Evolutionary conservation across 2,329 filamentous ascomycete species (phyloP).

Genomic region (Paracoccidioides brasiliensis): DNA sequence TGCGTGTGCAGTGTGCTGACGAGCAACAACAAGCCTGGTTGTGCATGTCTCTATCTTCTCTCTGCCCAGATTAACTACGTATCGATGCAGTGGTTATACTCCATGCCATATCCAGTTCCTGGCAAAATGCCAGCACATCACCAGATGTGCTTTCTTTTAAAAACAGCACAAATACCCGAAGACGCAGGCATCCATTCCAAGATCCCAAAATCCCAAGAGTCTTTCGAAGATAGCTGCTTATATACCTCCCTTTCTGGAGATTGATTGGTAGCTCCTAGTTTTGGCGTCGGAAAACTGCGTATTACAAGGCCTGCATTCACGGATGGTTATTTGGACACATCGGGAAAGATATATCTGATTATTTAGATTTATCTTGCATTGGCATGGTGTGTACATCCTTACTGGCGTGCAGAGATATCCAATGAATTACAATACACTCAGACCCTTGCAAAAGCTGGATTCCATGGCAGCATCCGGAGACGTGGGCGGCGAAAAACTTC

Average conservation of each 20-base stretch:
- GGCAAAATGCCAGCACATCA: no score
- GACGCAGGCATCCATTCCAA: no score
- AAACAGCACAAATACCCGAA: no score
- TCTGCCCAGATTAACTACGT: neutral
- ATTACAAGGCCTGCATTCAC: neutral
- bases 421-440: neutral
- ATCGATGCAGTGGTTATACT: neutral
- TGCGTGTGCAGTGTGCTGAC: no score
- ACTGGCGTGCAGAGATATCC: neutral
- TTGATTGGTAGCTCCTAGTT: neutral
- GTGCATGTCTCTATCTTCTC: no score
- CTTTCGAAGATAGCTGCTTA: no score
- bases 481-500: neutral
- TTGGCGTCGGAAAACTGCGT: neutral
- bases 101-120: no score
- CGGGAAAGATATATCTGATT: neutral
- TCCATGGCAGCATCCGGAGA: neutral
- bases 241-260: neutral
- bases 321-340: neutral
- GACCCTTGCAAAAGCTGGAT: neutral
- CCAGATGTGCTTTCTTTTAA: no score
- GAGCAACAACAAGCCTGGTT: no score
- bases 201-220: no score
- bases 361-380: neutral
- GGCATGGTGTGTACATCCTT: no score